Base-by-base conservation (phyloP, 139 green algal genomes). In the Chlamydomonas incerta region DNA sequence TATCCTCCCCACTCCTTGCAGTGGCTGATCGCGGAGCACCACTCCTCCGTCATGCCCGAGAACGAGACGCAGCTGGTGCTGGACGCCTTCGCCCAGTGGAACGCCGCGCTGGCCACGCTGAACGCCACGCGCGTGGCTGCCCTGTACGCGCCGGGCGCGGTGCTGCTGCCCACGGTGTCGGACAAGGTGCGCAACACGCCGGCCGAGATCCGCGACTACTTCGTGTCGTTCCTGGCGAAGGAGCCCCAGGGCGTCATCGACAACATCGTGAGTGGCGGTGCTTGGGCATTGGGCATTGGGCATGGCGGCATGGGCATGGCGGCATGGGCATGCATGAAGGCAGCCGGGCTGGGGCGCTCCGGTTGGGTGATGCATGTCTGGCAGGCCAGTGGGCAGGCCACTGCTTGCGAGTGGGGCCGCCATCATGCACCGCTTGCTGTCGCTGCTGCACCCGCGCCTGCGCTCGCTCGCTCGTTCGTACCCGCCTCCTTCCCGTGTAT, bases 11-110 rank as follows among this genome's bases (percentile, higher is more conserved):
- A 6, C 55, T 62, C 55, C 55, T 24, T 10, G 2, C 55, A 65
- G 50, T 82, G 74, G 74, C 74, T 82, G 50, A 82, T 82, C n/a
- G 60, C 20, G 29, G 60, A 82, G 55, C 74, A 82, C 74, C 74
- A 82, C 74, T 70, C 50, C 55, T 60, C 26, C 11, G 74, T 57
- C 17, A 82, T 82, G 74, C 74, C 74, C 52, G 55, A 67, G 74
- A 31, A 67, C 34, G 13, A 57, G 24, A n/a, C 29, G 5, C 9
- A 26, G 31, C 26, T 20, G 34, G 57, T 82, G 17, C 3, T 74
- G 33, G 21, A n/a, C 11, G 69, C 34, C 34, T 50, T 50, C 41
- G 41, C 41, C 8, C 41, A 50, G 41, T 74, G 35, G 35, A 57
- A 52, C 69, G 37, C 37, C 69, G 37, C 69, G 1, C 69, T 52